Percentiles rank a stretch among this genome's conserved stretches.
phyloP scores from a whole-genome alignment of 176 grass and related monocot species.

The Oropetium thomaeum region DNA sequence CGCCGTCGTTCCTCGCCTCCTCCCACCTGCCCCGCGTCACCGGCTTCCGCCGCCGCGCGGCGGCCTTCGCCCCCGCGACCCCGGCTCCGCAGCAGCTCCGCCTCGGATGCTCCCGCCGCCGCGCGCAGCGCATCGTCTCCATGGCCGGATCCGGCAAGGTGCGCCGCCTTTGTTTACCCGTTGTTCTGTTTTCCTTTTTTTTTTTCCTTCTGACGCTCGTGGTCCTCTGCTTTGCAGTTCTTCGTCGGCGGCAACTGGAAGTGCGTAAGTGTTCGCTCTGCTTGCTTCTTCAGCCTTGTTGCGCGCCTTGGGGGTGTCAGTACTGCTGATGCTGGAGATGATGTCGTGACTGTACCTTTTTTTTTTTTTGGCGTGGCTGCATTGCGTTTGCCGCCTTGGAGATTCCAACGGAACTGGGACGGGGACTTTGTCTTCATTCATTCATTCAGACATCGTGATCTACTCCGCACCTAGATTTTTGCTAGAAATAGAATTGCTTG shows the following conservation, averaged over 20 bases:
- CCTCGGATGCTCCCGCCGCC: conserved; percentile 44
- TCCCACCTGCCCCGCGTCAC: conserved; percentile 57
- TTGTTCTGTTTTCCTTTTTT: not conserved
- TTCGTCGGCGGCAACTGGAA: conserved; percentile 99
- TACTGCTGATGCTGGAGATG: not conserved
- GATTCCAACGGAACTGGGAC: conserved; percentile 19
- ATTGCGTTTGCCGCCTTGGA: conserved; percentile 19
- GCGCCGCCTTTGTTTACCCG: not conserved
- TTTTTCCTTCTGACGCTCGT: not conserved
- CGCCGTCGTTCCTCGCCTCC: conserved; percentile 66
- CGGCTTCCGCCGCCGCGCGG: conserved; percentile 23
- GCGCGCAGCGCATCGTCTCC: conserved; percentile 66
- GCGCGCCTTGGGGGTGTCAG: not conserved
- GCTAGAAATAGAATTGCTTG: not conserved
- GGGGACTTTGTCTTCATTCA: conserved; percentile 26
- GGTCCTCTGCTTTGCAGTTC: conserved; percentile 57
- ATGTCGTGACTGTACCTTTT: not conserved
- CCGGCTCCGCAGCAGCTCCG: conserved; percentile 47
- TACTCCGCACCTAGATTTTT: not conserved
- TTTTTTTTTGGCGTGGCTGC: not conserved
- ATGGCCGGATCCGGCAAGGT: conserved; percentile 99
- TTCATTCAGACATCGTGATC: conserved; percentile 14
- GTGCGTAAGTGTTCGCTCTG: conserved; percentile 70
- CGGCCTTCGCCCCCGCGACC: not conserved
- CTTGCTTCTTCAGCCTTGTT: not conserved